Percentiles rank a stretch among this genome's conserved stretches.
phyloP scores from a whole-genome alignment of 805 yeast genomes.

The Saturnispora dispora region DNA sequence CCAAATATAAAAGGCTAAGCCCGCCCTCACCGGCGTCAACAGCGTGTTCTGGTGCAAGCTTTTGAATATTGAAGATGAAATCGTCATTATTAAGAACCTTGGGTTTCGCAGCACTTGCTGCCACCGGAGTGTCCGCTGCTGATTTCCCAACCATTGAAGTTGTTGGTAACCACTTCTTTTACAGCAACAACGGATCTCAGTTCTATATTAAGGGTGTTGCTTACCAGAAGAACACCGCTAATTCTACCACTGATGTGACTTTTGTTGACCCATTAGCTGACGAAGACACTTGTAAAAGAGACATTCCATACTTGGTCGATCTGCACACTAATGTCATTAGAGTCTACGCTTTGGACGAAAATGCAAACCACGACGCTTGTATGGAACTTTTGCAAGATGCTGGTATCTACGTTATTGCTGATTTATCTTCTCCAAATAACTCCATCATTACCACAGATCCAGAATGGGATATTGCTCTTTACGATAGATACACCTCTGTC shows the following conservation, averaged over 20 bases:
- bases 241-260: slow-evolving; percentile 28
- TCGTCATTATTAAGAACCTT: not conserved
- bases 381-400: slow-evolving; percentile 68
- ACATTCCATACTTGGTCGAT: slow-evolving; percentile 63
- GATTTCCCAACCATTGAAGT: slow-evolving; percentile 46
- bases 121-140: slow-evolving; percentile 18
- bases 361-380: slow-evolving; percentile 63
- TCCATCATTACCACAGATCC: slow-evolving; percentile 77
- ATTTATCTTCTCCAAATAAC: slow-evolving; percentile 73
- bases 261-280: slow-evolving; percentile 76
- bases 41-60: not conserved
- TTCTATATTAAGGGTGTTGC: slow-evolving; percentile 86
- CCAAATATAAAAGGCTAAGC: not conserved
- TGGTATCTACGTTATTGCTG: slow-evolving; percentile 87
- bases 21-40: not conserved
- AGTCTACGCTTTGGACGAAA: slow-evolving; percentile 77
- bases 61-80: not conserved
- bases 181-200: slow-evolving; percentile 62
- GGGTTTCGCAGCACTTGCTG: not conserved
- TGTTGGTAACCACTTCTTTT: slow-evolving; percentile 69
- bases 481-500: slow-evolving; percentile 70
- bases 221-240: slow-evolving; percentile 63
- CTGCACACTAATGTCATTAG: slow-evolving; percentile 72
- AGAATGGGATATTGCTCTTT: slow-evolving; percentile 63
- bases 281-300: slow-evolving; percentile 61